Conservation (phyloP, 129 eudicot genomes). For the Lactuca sativa region DNA sequence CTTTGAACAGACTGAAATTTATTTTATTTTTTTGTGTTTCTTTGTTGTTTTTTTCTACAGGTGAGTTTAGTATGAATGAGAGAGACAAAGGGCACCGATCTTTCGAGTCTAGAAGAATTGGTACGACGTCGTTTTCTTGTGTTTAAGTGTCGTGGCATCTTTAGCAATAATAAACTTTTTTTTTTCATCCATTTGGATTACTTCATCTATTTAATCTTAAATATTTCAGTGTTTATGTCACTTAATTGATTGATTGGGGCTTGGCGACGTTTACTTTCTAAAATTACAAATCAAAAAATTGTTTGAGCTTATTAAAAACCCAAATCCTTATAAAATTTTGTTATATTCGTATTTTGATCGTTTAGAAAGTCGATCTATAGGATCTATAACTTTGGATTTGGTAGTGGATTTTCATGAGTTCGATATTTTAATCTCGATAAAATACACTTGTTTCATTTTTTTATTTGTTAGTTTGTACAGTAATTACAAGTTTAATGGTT, state of each 20-base stretch:
- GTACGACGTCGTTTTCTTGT: slow-evolving; percentile 23
- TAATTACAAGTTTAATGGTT: too few species aligned
- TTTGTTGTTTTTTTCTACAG: slow-evolving; percentile 23
- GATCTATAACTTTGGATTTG: too few species aligned
- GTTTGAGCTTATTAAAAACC: too few species aligned
- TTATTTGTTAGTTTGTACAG: too few species aligned
- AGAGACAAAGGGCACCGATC: slow-evolving; percentile 15
- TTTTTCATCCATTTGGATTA: background rate
- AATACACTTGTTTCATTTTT: too few species aligned
- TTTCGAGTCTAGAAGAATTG: slow-evolving; percentile 3
- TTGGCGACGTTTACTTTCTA: too few species aligned
- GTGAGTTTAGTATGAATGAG: slow-evolving; percentile 24
- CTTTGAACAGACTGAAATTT: slow-evolving; percentile 22
- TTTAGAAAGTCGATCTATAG: too few species aligned
- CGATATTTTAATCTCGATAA: too few species aligned
- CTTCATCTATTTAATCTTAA: slow-evolving; percentile 17
- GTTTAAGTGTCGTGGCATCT: slow-evolving; percentile 7
- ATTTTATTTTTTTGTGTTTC: background rate
- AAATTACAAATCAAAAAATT: too few species aligned
- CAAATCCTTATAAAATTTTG: too few species aligned
- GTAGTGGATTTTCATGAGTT: too few species aligned
- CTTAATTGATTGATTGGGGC: background rate
- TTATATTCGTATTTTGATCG: too few species aligned
- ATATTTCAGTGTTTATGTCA: background rate
- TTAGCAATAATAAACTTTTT: slow-evolving; percentile 11